Percentiles rank a stretch among this genome's conserved stretches.
phyloP scores from a whole-genome alignment of 2,329 filamentous ascomycete species.

The Pseudogymnoascus sp. region DNA sequence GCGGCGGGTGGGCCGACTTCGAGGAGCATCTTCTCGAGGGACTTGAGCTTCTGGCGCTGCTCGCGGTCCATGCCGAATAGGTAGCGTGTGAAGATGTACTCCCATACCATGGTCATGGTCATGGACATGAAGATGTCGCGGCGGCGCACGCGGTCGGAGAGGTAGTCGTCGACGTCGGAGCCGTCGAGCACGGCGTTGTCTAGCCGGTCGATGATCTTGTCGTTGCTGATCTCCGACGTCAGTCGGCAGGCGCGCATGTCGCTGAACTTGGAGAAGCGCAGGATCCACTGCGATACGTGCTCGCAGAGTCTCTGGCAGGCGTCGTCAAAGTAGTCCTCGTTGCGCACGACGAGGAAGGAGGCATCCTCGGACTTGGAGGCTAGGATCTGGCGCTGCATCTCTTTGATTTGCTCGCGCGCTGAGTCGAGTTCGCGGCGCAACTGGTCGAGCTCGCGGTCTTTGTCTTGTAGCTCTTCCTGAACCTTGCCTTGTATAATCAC shows the following conservation, averaged over 20 bases:
- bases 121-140: conserved; percentile 98
- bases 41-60: conserved; percentile 94
- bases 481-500: conserved; percentile 55
- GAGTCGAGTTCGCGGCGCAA: conserved; percentile 69
- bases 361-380: conserved; percentile 53
- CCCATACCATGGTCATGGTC: conserved; percentile 98
- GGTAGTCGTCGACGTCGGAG: conserved; percentile 81
- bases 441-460: conserved; percentile 74
- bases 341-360: conserved; percentile 69
- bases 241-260: conserved; percentile 82
- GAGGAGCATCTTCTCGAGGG: conserved; percentile 80
- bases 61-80: conserved; percentile 98
- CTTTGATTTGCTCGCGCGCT: conserved; percentile 56
- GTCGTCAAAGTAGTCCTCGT: conserved; percentile 92
- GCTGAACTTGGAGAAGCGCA: conserved; percentile 96
- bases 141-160: conserved; percentile 78
- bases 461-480: conserved; percentile 61
- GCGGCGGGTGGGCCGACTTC: conserved; percentile 82
- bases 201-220: conserved; percentile 87
- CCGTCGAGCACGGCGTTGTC: conserved; percentile 94
- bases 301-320: conserved; percentile 92
- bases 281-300: conserved; percentile 94
- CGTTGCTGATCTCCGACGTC: conserved; percentile 77
- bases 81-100: conserved; percentile 95
- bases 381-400: conserved; percentile 52